Evolutionary conservation across 2,329 filamentous ascomycete species (phyloP).

Genomic region (Beauveria asiatica): DNA sequence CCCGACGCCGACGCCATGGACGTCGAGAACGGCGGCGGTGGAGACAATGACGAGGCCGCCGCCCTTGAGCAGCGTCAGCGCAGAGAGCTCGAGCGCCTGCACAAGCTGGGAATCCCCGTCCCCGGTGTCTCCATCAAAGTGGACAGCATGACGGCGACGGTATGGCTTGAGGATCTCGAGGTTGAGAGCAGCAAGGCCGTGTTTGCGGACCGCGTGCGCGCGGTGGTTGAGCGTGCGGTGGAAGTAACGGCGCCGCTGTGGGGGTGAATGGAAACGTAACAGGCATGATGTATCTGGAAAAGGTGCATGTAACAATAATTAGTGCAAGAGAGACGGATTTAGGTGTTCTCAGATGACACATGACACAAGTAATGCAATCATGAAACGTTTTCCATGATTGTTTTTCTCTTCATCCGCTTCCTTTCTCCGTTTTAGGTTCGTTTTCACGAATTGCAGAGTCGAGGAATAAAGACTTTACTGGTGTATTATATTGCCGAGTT

Average conservation of each 20-base stretch:
- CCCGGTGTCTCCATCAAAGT: constrained; percentile 81
- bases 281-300: neutral
- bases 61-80: constrained; percentile 46
- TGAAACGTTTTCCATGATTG: no score
- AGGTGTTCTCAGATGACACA: no score
- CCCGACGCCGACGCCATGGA: constrained; percentile 16
- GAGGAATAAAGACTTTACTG: no score
- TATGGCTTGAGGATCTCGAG: constrained; percentile 88
- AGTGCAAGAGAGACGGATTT: no score
- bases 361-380: no score
- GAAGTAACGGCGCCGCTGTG: constrained; percentile 76
- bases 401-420: no score
- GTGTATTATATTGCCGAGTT: no score
- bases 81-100: constrained; percentile 68
- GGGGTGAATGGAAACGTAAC: constrained; percentile 28
- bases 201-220: constrained; percentile 74
- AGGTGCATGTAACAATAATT: neutral
- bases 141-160: constrained; percentile 76
- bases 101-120: constrained; percentile 79
- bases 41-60: constrained; percentile 26
- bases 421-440: no score
- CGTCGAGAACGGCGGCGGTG: constrained; percentile 16
- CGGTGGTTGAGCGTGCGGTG: constrained; percentile 81
- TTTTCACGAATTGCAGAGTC: no score
- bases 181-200: constrained; percentile 77